Conservation (phyloP, 495 filamentous ascomycete genomes). For the Penicillium egyptiacum region DNA sequence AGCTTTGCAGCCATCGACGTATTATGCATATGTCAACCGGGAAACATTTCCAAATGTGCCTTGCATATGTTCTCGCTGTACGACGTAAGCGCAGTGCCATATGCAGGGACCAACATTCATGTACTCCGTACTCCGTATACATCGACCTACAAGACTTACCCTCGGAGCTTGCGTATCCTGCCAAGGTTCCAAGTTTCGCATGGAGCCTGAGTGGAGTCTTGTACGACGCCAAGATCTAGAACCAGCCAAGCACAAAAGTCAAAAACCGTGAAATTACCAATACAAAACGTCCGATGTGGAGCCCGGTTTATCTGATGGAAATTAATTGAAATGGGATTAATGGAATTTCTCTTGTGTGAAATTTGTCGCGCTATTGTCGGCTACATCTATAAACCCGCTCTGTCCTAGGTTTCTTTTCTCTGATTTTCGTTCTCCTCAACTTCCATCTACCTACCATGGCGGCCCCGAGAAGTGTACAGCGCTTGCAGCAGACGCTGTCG, state of each 20-base stretch:
- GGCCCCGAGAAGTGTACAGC: constrained; percentile 30
- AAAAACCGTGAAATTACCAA: neutral
- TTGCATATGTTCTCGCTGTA: too few relatives aligned
- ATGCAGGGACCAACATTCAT: too few relatives aligned
- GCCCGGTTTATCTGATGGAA: constrained; percentile 15
- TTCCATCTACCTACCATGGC: constrained; percentile 28
- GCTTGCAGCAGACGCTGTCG: constrained; percentile 42
- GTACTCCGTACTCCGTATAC: too few relatives aligned
- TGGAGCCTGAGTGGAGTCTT: constrained; percentile 1
- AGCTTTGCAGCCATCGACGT: too few relatives aligned
- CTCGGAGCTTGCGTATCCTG: too few relatives aligned
- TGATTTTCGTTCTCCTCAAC: constrained; percentile 6
- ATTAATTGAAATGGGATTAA: too few relatives aligned
- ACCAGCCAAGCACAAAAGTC: constrained; percentile 4
- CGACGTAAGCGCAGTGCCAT: too few relatives aligned
- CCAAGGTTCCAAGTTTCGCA: constrained; percentile 10
- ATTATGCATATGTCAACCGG: too few relatives aligned
- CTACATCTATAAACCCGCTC: constrained; percentile 12
- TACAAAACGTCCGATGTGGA: constrained; percentile 8
- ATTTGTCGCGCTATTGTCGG: constrained; percentile 14
- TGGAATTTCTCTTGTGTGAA: constrained; percentile 9
- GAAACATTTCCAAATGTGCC: too few relatives aligned
- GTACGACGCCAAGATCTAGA: constrained; percentile 1
- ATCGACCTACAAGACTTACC: too few relatives aligned
- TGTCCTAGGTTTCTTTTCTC: constrained; percentile 11